These are phyloP conservation scores for Quercus mongolica DNA, from an alignment of 306 rosid species.

Conservation along the genomic window DNA sequence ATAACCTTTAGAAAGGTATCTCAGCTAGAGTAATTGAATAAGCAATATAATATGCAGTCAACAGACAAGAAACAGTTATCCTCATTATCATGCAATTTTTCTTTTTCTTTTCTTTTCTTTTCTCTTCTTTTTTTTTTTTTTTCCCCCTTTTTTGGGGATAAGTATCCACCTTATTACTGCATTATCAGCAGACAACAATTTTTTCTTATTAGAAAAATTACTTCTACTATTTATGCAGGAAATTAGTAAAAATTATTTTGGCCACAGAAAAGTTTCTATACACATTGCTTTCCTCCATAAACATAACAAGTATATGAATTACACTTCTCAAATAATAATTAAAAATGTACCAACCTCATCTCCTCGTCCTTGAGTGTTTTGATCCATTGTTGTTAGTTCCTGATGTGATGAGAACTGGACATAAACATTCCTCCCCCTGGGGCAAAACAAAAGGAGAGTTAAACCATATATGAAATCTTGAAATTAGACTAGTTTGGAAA, in stretches of 20 bases:
- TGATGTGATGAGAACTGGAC: constrained; percentile 97
- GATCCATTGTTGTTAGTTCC: constrained; percentile 93
- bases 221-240: background rate
- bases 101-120: no score
- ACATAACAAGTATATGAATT: constrained; percentile 8
- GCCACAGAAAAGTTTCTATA: background rate
- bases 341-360: constrained; percentile 77
- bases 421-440: constrained; percentile 98
- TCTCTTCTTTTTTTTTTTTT: no score
- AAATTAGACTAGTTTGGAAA: constrained; percentile 1
- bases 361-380: constrained; percentile 84
- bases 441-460: constrained; percentile 19
- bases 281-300: constrained; percentile 4
- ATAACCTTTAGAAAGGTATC: background rate
- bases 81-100: background rate
- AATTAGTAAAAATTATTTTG: background rate
- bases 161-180: background rate
- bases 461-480: constrained; percentile 6
- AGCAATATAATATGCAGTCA: background rate
- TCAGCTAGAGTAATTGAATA: background rate
- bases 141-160: no score
- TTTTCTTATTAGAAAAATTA: background rate
- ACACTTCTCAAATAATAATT: background rate
- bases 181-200: background rate
- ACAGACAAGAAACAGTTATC: background rate